Evolutionary conservation across 495 filamentous ascomycete species (phyloP).

Genomic region (Aspergillus mulundensis): DNA sequence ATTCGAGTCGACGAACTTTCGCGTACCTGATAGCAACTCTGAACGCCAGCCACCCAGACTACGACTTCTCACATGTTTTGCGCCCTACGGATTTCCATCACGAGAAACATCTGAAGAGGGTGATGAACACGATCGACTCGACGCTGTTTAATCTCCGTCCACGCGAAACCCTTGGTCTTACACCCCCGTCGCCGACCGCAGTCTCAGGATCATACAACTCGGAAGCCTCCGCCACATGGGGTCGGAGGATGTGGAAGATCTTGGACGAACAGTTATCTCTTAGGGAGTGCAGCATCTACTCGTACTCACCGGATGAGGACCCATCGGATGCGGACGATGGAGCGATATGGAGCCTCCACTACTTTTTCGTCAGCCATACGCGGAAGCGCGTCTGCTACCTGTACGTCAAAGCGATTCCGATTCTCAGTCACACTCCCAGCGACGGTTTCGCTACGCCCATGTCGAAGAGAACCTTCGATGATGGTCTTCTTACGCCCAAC

Average conservation of each 20-base stretch:
- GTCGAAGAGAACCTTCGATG: slow-evolving; percentile 47
- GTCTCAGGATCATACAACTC: slow-evolving; percentile 41
- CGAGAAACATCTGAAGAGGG: slow-evolving; percentile 65
- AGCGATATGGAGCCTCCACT: slow-evolving; percentile 90
- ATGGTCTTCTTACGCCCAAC: slow-evolving; percentile 45
- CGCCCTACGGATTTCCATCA: slow-evolving; percentile 82
- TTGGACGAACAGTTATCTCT: slow-evolving; percentile 91
- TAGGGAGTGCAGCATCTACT: slow-evolving; percentile 78
- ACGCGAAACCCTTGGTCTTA: slow-evolving; percentile 42
- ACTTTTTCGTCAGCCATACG: slow-evolving; percentile 95
- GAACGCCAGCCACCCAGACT: slow-evolving; percentile 96
- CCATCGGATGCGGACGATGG: slow-evolving; percentile 87
- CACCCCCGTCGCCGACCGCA: slow-evolving; percentile 42
- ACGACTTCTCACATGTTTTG: slow-evolving; percentile 90
- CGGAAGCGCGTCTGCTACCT: slow-evolving; percentile 94
- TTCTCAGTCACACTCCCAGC: slow-evolving; percentile 63
- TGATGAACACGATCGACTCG: slow-evolving; percentile 81
- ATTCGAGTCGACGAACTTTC: slow-evolving; percentile 83
- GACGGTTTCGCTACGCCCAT: slow-evolving; percentile 41
- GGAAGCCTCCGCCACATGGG: slow-evolving; percentile 56
- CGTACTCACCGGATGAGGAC: slow-evolving; percentile 78
- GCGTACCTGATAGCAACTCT: slow-evolving; percentile 95
- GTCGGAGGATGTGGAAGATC: slow-evolving; percentile 80
- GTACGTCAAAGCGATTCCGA: slow-evolving; percentile 80
- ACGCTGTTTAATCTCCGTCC: slow-evolving; percentile 82